Base-by-base conservation (phyloP, 257 asterid species). In the Solanum arcanum region DNA sequence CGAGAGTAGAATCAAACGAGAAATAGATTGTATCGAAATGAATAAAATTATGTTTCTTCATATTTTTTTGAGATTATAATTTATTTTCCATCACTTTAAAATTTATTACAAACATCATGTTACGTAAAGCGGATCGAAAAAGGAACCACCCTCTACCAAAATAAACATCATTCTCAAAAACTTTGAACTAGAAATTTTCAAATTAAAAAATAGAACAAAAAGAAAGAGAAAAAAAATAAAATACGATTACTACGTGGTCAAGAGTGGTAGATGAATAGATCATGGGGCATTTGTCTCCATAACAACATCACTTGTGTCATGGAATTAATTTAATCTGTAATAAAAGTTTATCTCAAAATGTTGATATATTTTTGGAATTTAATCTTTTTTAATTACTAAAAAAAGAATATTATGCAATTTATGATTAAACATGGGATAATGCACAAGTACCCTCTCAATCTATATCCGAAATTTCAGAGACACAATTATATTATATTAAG, bases 381-480 rank as follows among this genome's bases (percentile, higher is more conserved):
- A 13, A 1, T 68, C 35, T 13, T 31, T 13, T 68, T 27, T 5
- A 68, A 29, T 27, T 68, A 68, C 75, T 27, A 27, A 31, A 69
- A 6, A 69, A 31, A 31, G 76, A 69, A 69, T 31, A 69, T 31
- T 31, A 69, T 69, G 76, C n/a, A 69, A 29, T 69, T 69, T 69
- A 39, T 39, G 16, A 69, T 69, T 69, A 3, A 15, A 15, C 12
- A 69, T 33, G 4, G 35, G 35, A 33, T 33, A 33, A 33, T 33
- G 5, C 5, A 33, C 0, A 33, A 3, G 35, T 33, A 33, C 0
- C 5, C 35, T 2, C 35, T 31, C 0, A 3, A 33, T 33, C 1
- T 33, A 33, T 33, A 0, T 33, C 5, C 1, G 35, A 3, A 31
- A 33, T 33, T 0, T 33, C 35, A 33, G 1, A 33, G 35, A 33